These are phyloP conservation scores for Colletotrichum aenigma DNA, from an alignment of 2,329 filamentous ascomycete genomes.

Conservation along the genomic window DNA sequence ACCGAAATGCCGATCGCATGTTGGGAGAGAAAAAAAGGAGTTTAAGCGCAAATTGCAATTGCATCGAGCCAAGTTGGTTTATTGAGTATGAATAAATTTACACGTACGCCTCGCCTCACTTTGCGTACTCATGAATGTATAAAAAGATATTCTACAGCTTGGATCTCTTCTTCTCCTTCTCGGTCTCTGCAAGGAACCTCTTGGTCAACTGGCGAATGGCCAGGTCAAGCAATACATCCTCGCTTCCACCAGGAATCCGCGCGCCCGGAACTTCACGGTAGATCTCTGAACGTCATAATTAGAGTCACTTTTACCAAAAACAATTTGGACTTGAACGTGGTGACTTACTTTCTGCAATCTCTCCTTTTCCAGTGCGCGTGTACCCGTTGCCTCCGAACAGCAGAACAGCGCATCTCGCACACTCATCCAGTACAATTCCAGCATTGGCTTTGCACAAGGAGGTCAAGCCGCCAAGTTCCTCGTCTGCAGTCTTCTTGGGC, in stretches of 20 bases:
- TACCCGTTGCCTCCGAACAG: slow-evolving; percentile 78
- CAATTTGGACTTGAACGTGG: neutral
- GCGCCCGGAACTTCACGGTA: slow-evolving; percentile 32
- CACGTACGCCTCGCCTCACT: neutral
- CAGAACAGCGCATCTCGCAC: slow-evolving; percentile 70
- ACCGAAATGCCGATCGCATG: neutral
- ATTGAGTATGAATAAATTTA: neutral
- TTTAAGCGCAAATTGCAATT: neutral
- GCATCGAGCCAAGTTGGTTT: too few species aligned
- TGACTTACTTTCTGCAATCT: slow-evolving; percentile 69
- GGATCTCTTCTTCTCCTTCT: neutral
- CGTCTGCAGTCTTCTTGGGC: slow-evolving; percentile 61
- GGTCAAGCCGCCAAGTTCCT: slow-evolving; percentile 72
- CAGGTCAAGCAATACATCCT: slow-evolving; percentile 26
- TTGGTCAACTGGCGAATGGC: slow-evolving; percentile 27
- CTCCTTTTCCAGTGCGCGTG: slow-evolving; percentile 72
- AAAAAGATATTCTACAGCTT: neutral
- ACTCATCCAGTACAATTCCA: slow-evolving; percentile 74
- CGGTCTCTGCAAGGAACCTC: slow-evolving; percentile 6
- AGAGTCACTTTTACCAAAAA: too few species aligned
- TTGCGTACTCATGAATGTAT: neutral
- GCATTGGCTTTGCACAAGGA: slow-evolving; percentile 75
- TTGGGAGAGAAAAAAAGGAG: neutral
- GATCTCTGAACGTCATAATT: slow-evolving; percentile 20
- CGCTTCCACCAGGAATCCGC: slow-evolving; percentile 24